Evolutionary conservation across 1,139 yeast species (phyloP), one percentile per base, ranked within the genome.

Genomic region (Komagataea norvegica): DNA sequence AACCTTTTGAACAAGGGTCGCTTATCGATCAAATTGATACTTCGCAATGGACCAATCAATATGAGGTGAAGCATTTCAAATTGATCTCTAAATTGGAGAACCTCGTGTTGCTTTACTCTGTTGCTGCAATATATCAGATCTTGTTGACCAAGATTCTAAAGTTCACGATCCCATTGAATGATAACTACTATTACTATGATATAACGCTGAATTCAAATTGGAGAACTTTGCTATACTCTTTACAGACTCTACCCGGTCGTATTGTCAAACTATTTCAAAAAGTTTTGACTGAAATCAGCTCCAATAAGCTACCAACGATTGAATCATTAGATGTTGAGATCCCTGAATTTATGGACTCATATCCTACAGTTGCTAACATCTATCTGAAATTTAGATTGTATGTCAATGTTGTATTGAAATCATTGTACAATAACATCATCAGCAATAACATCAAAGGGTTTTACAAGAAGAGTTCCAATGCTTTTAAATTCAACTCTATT

Each of bases 181-280:
- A 63, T 55, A 54, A 49, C 57, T 55, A 41, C 13, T 42, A 27
- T 31, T 62, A 26, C 40, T 62, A 43, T 47, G 51, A 48, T n/a
- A 14, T 38, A 5, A 38, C 44, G 2, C 37, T 36, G 1, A 37
- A 51, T 14, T 63, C 71, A 8, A 53, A 47, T 3, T 46, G 48
- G 29, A 58, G 57, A 40, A 45, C 56, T 8, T 34, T 51, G 3
- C 31, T 60, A 1, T 65, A 64, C 38, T 49, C 62, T 3, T 19
- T 62, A 21, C 74, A 65, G 42, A 59, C 57, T 1, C 43, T 60
- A 7, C 69, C 68, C 1, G 11, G 35, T 1, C 54, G 57, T 17
- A 3, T 48, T 1, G 38, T 27, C 16, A 31, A 34, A 1, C 36
- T 56, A 13, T 22, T 44, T 1, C 31, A 37, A 4, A 38, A 39